These are phyloP conservation scores for Agarophyton chilense DNA, from an alignment of 23 red algal genomes.

Conservation along the genomic window DNA sequence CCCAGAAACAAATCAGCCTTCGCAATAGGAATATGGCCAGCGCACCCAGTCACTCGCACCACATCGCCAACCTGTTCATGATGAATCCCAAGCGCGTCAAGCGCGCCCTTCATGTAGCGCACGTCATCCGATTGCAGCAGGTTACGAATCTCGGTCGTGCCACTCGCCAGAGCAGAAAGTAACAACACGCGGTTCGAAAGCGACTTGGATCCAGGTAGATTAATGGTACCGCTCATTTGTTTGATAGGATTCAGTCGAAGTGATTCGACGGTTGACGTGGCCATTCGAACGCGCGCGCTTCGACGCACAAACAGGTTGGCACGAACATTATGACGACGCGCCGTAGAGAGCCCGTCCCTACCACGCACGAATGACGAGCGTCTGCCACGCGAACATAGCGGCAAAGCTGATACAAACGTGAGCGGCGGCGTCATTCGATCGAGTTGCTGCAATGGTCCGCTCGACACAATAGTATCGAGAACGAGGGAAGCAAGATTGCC, in stretches of 20 bases:
- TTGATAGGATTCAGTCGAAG: slow-evolving; percentile 56
- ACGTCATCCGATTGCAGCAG: slow-evolving; percentile 93
- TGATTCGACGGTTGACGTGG: slow-evolving; percentile 26
- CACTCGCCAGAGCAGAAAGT: slow-evolving; percentile 84
- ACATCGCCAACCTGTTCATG: slow-evolving; percentile 28
- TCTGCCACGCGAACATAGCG: not conserved
- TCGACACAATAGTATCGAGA: not conserved
- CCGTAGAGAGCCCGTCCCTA: not conserved
- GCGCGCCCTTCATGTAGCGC: slow-evolving; percentile 87
- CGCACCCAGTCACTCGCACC: slow-evolving; percentile 67
- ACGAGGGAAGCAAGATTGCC: not conserved
- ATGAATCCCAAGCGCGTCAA: slow-evolving; percentile 69
- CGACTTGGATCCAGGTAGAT: slow-evolving; percentile 96
- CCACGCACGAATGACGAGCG: not conserved
- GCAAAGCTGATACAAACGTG: not conserved
- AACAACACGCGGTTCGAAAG: slow-evolving; percentile 96
- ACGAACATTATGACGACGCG: not conserved
- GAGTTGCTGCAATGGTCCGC: not conserved
- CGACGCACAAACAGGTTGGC: not conserved
- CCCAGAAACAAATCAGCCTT: slow-evolving; percentile 80
- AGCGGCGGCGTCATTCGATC: not conserved
- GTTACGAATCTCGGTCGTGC: slow-evolving; percentile 78
- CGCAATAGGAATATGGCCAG: slow-evolving; percentile 56
- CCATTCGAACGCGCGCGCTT: slow-evolving; percentile 25
- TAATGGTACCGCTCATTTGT: slow-evolving; percentile 43